Evolutionary conservation across 345 rosid species (phyloP).

Genomic region (Brassica rapa): DNA sequence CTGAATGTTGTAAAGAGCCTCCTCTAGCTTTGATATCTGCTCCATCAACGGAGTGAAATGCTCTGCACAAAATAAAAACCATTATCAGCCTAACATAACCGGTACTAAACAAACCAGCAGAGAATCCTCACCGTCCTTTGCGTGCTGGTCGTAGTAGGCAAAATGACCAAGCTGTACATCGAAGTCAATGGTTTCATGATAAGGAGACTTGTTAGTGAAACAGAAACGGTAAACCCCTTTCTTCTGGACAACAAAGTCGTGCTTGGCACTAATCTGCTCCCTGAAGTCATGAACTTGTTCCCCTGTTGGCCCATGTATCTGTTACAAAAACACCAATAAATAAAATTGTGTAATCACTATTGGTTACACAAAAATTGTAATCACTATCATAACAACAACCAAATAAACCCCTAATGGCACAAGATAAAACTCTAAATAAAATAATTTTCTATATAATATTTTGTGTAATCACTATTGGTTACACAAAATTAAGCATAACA

Average conservation of each 20-base stretch:
- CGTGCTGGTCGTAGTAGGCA: conserved; percentile 63
- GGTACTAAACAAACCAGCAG: neutral
- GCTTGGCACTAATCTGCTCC: conserved; percentile 60
- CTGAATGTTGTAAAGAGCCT: conserved; percentile 70
- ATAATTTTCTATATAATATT: neutral
- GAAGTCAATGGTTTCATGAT: conserved; percentile 69
- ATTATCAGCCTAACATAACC: conserved; percentile 5
- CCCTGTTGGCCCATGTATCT: conserved; percentile 65
- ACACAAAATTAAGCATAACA: neutral
- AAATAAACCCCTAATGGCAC: neutral
- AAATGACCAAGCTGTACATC: conserved; percentile 67
- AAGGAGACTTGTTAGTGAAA: conserved; percentile 74
- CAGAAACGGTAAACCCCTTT: conserved; percentile 70
- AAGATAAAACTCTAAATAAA: neutral
- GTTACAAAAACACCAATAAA: conserved; percentile 10
- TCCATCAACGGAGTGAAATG: conserved; percentile 64
- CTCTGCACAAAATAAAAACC: conserved; percentile 43
- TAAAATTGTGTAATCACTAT: neutral
- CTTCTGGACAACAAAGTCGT: conserved; percentile 56
- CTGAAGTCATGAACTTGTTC: conserved; percentile 64
- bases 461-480: neutral
- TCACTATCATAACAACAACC: neutral
- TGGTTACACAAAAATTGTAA: neutral
- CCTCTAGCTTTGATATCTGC: conserved; percentile 64
- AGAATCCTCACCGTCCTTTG: conserved; percentile 56